Base-by-base conservation (phyloP, 2,329 filamentous ascomycete species). In the Colletotrichum tropicicola region DNA sequence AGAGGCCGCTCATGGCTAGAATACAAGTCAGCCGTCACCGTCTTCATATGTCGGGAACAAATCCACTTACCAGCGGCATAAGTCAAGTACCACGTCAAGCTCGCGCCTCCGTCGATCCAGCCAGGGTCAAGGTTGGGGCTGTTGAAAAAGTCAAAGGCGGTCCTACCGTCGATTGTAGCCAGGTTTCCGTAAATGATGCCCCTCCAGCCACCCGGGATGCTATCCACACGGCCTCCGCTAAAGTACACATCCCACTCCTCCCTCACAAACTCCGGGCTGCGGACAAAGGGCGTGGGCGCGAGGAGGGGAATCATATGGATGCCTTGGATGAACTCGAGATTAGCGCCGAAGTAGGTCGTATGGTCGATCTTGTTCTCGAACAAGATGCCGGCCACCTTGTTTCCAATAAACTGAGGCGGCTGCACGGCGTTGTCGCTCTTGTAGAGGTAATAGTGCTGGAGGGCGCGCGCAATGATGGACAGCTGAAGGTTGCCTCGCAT, bases 321-420 rank as follows among this genome's bases (percentile, higher is more conserved):
- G 62, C 92, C 91, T 72, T 87, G 80, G 66, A 97, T 86, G 70
- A 88, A 92, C 77, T 95, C 91, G 12, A 88, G 85, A 61, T 90
- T 87, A 53, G 81, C 76, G 47, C 93, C 92, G 72, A 98, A 98
- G 79, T 93, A 98, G 1, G 95, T 98, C 4, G 92, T 91, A 77
- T 98, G 93, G 75, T 98, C 93, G 57, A 94, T 86, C 79, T 98
- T 98, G 82, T 98, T 98, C 79, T 98, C 95, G 72, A 98, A 98
- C 8, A 97, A 75, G 68, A 90, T 90, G 6, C 88, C 87, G 3
- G 84, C 83, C 37, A 85, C 88, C 78, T 92, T 94, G 83, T 98
- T 98, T 43, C 82, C 87, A 68, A 92, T 89, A 74, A 97, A 97
- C n/a, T 90, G 81, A 1, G 83, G 70, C 0, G 95, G 95, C 71